Conservation (phyloP, 1,284 basidiomycete species). For the Volvariella volvacea region DNA sequence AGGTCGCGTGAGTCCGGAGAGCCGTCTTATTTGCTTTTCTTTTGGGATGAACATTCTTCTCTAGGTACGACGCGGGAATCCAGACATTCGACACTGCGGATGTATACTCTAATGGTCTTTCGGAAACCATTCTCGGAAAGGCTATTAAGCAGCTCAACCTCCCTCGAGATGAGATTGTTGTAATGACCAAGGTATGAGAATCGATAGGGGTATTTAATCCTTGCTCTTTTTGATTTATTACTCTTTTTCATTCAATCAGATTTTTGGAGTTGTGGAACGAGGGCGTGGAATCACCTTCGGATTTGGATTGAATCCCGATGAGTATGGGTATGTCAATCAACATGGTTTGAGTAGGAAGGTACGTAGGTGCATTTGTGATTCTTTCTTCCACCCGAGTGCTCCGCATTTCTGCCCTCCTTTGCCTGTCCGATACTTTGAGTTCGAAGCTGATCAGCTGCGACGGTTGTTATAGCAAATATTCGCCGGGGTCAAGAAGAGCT, state of each 20-base stretch:
- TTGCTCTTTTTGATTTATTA: too few species aligned
- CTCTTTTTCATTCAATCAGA: too few species aligned
- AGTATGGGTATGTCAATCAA: conserved; percentile 29
- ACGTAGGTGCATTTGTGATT: too few species aligned
- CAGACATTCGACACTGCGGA: conserved; percentile 37
- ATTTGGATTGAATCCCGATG: conserved; percentile 7
- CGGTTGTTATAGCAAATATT: conserved; percentile 52
- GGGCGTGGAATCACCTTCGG: neutral
- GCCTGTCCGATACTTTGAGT: too few species aligned
- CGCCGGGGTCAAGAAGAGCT: conserved; percentile 60
- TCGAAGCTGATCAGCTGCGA: too few species aligned
- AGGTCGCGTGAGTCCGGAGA: too few species aligned
- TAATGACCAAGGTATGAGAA: conserved; percentile 50
- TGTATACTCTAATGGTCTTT: conserved; percentile 39
- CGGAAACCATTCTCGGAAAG: conserved; percentile 51
- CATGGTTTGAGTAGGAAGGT: conserved; percentile 30
- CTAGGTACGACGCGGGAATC: conserved; percentile 31
- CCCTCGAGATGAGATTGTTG: conserved; percentile 48
- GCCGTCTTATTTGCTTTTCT: too few species aligned
- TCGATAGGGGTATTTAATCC: too few species aligned
- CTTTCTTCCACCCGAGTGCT: too few species aligned
- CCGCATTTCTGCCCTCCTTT: too few species aligned
- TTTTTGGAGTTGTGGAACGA: conserved; percentile 4
- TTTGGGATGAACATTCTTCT: too few species aligned
- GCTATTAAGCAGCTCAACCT: conserved; percentile 50